These are phyloP conservation scores for Speleostelium caveatum DNA, from an alignment of 78 protist genomes.

Conservation along the genomic window DNA sequence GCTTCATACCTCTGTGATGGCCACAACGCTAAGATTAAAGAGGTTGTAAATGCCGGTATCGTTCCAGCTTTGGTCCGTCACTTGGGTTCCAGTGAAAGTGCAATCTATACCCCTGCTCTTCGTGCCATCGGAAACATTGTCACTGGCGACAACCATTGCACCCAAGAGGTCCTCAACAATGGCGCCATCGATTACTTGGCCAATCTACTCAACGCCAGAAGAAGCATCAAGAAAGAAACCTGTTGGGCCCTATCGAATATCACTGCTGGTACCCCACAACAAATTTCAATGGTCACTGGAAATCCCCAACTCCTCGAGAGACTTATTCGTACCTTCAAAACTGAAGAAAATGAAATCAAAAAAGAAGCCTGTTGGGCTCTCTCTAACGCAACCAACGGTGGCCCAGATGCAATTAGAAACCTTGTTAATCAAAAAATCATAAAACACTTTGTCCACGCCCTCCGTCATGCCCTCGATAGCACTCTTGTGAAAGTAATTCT, in stretches of 20 bases:
- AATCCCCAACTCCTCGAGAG: slow-evolving; percentile 62
- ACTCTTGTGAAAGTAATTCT: slow-evolving; percentile 92
- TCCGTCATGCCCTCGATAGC: slow-evolving; percentile 23
- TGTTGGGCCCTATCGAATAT: slow-evolving; percentile 99
- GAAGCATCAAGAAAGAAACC: slow-evolving; percentile 92
- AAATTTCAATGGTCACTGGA: slow-evolving; percentile 43
- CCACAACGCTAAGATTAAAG: slow-evolving; percentile 85
- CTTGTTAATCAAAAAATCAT: slow-evolving; percentile 83
- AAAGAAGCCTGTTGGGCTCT: slow-evolving; percentile 99
- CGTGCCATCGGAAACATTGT: slow-evolving; percentile 98
- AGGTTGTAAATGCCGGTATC: slow-evolving; percentile 87
- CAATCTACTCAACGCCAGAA: slow-evolving; percentile 1
- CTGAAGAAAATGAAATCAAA: slow-evolving; percentile 86
- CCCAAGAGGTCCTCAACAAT: slow-evolving; percentile 89
- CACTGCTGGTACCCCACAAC: slow-evolving; percentile 95
- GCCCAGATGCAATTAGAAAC: background rate
- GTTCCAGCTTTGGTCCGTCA: slow-evolving; percentile 88
- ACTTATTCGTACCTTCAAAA: background rate
- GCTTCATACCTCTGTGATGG: slow-evolving; percentile 96
- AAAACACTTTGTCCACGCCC: slow-evolving; percentile 47
- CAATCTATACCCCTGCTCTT: slow-evolving; percentile 97
- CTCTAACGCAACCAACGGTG: slow-evolving; percentile 91
- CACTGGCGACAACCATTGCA: slow-evolving; percentile 96
- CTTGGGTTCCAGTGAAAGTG: slow-evolving; percentile 30
- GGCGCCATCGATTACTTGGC: slow-evolving; percentile 71